Percentiles rank a stretch among this genome's conserved stretches.
Conservation (phyloP, 2,329 filamentous ascomycete species). For the Fusarium phyllophilum region DNA sequence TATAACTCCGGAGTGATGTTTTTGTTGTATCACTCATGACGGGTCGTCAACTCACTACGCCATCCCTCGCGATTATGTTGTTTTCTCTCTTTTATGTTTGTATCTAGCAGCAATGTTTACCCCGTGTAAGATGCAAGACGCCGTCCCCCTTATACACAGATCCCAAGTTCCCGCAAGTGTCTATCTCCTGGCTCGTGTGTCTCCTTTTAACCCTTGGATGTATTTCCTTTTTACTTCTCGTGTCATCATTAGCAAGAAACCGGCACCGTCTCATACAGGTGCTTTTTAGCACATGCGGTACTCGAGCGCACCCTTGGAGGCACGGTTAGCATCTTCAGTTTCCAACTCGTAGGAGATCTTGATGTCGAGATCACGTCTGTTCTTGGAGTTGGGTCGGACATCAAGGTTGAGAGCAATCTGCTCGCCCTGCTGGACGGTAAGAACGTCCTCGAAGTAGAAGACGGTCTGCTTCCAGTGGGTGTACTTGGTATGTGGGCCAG, state of each 20-base stretch:
- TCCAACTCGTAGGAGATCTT: constrained; percentile 83
- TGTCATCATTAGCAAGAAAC: constrained; percentile 43
- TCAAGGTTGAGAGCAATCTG: constrained; percentile 76
- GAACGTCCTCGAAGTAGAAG: constrained; percentile 93
- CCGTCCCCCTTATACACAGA: constrained; percentile 40
- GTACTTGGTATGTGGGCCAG: constrained; percentile 97
- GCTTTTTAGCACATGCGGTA: constrained; percentile 79
- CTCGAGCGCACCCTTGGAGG: constrained; percentile 73
- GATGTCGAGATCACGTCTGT: constrained; percentile 94
- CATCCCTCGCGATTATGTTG: constrained; percentile 28
- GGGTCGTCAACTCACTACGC: constrained; percentile 41
- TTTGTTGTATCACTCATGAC: constrained; percentile 46
- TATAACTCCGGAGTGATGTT: constrained; percentile 43
- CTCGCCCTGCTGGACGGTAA: constrained; percentile 92
- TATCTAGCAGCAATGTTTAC: constrained; percentile 38
- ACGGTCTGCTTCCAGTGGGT: constrained; percentile 99
- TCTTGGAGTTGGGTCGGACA: constrained; percentile 92
- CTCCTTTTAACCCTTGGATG: constrained; percentile 3
- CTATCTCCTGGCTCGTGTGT: constrained; percentile 16
- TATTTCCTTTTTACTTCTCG: constrained; percentile 24
- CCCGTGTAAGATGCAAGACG: constrained; percentile 43
- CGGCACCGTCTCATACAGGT: constrained; percentile 2
- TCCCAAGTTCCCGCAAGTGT: constrained; percentile 33
- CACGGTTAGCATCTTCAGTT: constrained; percentile 76
- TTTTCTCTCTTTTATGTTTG: constrained; percentile 23